These are phyloP conservation scores for Pythium diclinum DNA, from an alignment of 352 stramenopile species.

Conservation along the genomic window DNA sequence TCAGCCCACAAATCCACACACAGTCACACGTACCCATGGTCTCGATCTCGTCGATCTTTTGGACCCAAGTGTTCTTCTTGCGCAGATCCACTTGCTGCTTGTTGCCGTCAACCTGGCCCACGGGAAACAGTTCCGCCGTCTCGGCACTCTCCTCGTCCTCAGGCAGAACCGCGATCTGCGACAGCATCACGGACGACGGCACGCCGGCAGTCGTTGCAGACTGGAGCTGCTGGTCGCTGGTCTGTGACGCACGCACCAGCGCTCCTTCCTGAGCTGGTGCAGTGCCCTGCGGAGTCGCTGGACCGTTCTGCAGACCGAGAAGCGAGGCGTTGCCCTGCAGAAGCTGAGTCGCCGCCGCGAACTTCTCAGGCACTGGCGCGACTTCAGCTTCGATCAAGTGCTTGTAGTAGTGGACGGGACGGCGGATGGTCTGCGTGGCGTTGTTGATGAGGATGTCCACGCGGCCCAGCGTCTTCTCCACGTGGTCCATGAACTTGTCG, in stretches of 20 bases:
- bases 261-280: conserved; percentile 13
- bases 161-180: conserved; percentile 82
- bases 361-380: conserved; percentile 44
- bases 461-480: conserved; percentile 58
- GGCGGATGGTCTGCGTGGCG: conserved; percentile 94
- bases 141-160: conserved; percentile 80
- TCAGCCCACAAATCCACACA: not conserved
- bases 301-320: conserved; percentile 24
- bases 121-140: conserved; percentile 49
- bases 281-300: not conserved
- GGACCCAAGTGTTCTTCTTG: conserved; percentile 91
- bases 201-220: conserved; percentile 21
- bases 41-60: conserved; percentile 75
- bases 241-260: conserved; percentile 27
- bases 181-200: conserved; percentile 85
- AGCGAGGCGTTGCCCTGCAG: conserved; percentile 51
- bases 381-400: conserved; percentile 80
- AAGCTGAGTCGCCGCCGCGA: conserved; percentile 42
- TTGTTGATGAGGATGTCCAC: conserved; percentile 97
- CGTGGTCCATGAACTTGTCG: conserved; percentile 91
- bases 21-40: conserved; percentile 50
- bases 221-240: not conserved
- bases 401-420: conserved; percentile 92
- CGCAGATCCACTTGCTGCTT: conserved; percentile 92
- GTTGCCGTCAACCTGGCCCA: conserved; percentile 88